A percentile compares a stretch with the other conserved stretches of the same genome.
Evolutionary conservation across 768 basidiomycete genomes (phyloP).

Genomic region (Xerocomus potaroensis): DNA sequence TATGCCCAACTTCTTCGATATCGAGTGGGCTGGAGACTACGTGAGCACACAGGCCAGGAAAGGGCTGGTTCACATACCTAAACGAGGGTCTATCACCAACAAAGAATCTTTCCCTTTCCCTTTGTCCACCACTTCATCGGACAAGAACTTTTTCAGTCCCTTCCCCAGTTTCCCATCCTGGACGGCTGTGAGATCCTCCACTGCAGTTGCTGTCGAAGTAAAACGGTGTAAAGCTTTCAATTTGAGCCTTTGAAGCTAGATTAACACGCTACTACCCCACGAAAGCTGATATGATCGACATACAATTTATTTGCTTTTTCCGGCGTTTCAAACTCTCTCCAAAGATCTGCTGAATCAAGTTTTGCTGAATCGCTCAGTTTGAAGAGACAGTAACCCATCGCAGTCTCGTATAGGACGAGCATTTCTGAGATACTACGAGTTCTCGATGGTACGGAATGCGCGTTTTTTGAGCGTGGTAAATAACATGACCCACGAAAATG

Average conservation of each 20-base stretch:
- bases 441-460: constrained; percentile 1
- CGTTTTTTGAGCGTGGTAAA: constrained; percentile 34
- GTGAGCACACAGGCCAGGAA: constrained; percentile 6
- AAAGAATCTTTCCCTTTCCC: constrained; percentile 84
- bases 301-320: constrained; percentile 91
- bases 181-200: constrained; percentile 92
- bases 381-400: constrained; percentile 97
- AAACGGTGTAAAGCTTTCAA: constrained; percentile 95
- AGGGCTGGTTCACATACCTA: constrained; percentile 55
- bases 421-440: constrained; percentile 40
- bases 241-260: constrained; percentile 62
- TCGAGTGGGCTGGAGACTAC: constrained; percentile 59
- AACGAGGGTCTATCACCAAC: constrained; percentile 84
- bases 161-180: constrained; percentile 93
- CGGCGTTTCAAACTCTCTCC: constrained; percentile 90
- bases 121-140: constrained; percentile 81
- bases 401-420: constrained; percentile 96
- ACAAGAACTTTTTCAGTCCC: constrained; percentile 89
- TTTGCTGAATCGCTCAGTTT: constrained; percentile 89
- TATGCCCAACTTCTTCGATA: constrained; percentile 92
- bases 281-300: constrained; percentile 31
- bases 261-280: constrained; percentile 8
- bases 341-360: constrained; percentile 78
- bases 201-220: constrained; percentile 92
- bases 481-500: constrained; percentile 14